Conservation (phyloP, 352 stramenopile species). For the Thraustochytrium striatum region DNA sequence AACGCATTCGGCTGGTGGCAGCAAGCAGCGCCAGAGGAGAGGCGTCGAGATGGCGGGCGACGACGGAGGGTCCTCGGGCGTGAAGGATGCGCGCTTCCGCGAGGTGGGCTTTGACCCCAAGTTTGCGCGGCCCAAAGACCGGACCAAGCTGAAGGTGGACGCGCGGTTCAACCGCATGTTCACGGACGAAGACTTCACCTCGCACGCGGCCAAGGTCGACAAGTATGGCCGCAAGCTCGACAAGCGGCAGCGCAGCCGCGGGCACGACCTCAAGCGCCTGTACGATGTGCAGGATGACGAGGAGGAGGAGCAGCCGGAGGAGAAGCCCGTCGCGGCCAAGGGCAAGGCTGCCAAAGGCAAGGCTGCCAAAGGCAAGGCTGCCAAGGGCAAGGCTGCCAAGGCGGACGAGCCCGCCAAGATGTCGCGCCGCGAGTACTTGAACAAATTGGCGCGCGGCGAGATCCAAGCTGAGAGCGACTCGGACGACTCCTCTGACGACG, state of each 20-base stretch:
- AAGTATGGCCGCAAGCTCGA: slow-evolving; percentile 37
- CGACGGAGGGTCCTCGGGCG: no score
- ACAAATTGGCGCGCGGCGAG: slow-evolving; percentile 74
- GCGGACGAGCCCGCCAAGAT: neutral
- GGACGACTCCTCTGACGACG: slow-evolving; percentile 61
- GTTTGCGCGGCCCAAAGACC: slow-evolving; percentile 2
- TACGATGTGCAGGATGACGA: slow-evolving; percentile 52
- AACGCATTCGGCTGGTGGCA: no score
- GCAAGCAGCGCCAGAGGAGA: no score
- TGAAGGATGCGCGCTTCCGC: slow-evolving; percentile 34
- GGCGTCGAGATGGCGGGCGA: no score
- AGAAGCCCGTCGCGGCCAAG: slow-evolving; percentile 54
- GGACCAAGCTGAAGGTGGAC: slow-evolving; percentile 24
- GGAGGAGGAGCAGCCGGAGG: slow-evolving; percentile 54
- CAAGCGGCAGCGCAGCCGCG: neutral
- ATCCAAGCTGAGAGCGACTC: slow-evolving; percentile 61
- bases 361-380: slow-evolving; percentile 49
- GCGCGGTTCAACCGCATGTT: slow-evolving; percentile 14
- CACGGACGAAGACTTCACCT: slow-evolving; percentile 25
- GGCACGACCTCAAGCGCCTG: neutral
- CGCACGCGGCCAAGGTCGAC: neutral
- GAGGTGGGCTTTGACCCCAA: slow-evolving; percentile 9
- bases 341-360: slow-evolving; percentile 47
- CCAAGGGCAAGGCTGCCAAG: slow-evolving; percentile 51
- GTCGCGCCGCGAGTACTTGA: slow-evolving; percentile 70